Evolutionary conservation across 2,329 filamentous ascomycete species (phyloP).

Genomic region (Trichoderma gracile): DNA sequence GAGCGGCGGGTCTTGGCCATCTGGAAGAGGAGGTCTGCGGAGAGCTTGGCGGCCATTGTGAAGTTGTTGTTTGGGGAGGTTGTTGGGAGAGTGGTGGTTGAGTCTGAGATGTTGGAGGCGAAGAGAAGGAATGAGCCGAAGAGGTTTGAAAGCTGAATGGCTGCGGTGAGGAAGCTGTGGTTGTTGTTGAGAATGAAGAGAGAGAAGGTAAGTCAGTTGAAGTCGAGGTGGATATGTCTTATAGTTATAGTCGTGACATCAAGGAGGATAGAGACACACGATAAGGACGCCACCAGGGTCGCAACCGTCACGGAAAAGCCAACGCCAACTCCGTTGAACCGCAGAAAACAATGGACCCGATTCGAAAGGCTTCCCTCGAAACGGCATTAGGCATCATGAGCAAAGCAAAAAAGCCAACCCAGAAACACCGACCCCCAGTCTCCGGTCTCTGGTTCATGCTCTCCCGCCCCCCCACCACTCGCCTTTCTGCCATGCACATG

Average conservation of each 20-base stretch:
- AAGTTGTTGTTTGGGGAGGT: slow-evolving; percentile 33
- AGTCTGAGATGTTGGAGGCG: slow-evolving; percentile 10
- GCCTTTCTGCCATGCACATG: background rate
- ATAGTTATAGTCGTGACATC: background rate
- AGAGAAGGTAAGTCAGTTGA: background rate
- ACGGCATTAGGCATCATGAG: slow-evolving; percentile 16
- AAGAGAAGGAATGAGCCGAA: slow-evolving; percentile 19
- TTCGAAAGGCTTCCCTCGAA: background rate
- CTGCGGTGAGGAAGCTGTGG: background rate
- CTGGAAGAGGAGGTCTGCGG: slow-evolving; percentile 58
- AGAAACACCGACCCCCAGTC: background rate
- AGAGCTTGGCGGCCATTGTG: slow-evolving; percentile 48
- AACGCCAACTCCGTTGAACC: background rate
- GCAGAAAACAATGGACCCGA: background rate
- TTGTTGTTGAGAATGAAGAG: background rate
- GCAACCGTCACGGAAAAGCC: background rate
- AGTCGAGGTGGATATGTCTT: slow-evolving; percentile 5
- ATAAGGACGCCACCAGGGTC: background rate
- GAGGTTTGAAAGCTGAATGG: slow-evolving; percentile 21
- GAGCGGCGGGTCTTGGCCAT: slow-evolving; percentile 68
- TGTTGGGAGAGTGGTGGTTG: slow-evolving; percentile 7
- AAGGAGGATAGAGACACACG: background rate
- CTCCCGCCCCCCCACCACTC: background rate
- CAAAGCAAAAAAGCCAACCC: slow-evolving; percentile 3
- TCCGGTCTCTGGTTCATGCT: background rate